Evolutionary conservation across 176 grass and related monocot genomes (phyloP).

Genomic region (Luzula sylvatica): DNA sequence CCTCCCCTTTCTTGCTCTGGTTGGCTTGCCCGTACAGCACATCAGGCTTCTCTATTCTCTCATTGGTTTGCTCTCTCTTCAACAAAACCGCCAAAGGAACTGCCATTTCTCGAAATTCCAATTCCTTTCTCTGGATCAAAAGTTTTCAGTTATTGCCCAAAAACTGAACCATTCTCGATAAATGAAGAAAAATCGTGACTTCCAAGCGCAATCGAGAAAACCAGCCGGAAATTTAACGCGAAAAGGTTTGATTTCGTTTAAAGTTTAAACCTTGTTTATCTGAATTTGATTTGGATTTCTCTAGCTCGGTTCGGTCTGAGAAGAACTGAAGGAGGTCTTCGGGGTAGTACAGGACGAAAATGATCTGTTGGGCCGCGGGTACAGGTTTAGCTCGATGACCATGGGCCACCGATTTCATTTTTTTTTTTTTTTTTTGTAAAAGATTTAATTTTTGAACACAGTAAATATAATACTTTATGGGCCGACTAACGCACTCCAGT

Average conservation of each 20-base stretch:
- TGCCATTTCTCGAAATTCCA: background rate
- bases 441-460: too few species aligned
- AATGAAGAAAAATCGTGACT: constrained; percentile 7
- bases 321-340: background rate
- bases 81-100: constrained; percentile 75
- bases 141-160: too few species aligned
- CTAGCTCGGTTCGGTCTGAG: background rate
- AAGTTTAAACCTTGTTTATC: background rate
- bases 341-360: too few species aligned
- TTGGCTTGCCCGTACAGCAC: constrained; percentile 68
- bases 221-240: background rate
- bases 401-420: too few species aligned
- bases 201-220: constrained; percentile 17
- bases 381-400: too few species aligned
- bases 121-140: constrained; percentile 7
- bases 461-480: too few species aligned
- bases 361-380: too few species aligned
- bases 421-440: too few species aligned
- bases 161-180: background rate
- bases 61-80: constrained; percentile 78
- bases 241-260: background rate
- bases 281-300: background rate
- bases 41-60: constrained; percentile 78
- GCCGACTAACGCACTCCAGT: too few species aligned
- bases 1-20: constrained; percentile 85